Percentiles rank a stretch among this genome's conserved stretches.
phyloP scores from a whole-genome alignment of 495 filamentous ascomycete genomes.

The Patellaria atrata region DNA sequence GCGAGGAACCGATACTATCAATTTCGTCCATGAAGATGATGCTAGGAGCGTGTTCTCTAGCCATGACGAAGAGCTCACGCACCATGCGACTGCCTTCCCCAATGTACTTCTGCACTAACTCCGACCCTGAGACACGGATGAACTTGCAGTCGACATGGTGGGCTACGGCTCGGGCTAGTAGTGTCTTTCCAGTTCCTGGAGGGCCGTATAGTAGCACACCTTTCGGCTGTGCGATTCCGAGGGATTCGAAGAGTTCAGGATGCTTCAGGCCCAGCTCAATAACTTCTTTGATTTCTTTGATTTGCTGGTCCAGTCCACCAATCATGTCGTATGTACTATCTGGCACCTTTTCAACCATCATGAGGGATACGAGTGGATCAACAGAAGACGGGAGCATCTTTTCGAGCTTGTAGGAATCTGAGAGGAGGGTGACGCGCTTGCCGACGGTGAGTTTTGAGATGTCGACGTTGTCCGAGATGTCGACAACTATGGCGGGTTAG shows the following conservation, averaged over 20 bases:
- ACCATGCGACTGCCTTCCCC: conserved; percentile 98
- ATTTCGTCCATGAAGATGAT: conserved; percentile 99
- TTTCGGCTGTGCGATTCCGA: conserved; percentile 96
- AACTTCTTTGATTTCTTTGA: conserved; percentile 99
- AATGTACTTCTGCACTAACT: conserved; percentile 98
- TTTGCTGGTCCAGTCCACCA: conserved; percentile 94
- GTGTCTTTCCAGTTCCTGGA: conserved; percentile 92
- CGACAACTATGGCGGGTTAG: conserved; percentile 56
- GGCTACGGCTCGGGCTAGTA: conserved; percentile 87
- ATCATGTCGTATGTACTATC: conserved; percentile 99
- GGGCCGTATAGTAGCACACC: conserved; percentile 95
- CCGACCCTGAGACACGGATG: conserved; percentile 90
- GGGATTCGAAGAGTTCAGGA: conserved; percentile 94
- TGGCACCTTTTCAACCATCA: conserved; percentile 99
- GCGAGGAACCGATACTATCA: conserved; percentile 93
- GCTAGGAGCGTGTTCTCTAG: conserved; percentile 92
- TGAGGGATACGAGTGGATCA: conserved; percentile 96
- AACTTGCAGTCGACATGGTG: conserved; percentile 99
- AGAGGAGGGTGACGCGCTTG: conserved; percentile 92
- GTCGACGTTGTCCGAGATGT: conserved; percentile 89
- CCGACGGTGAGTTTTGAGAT: conserved; percentile 89
- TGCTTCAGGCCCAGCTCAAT: conserved; percentile 98
- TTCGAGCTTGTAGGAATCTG: conserved; percentile 93
- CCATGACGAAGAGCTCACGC: conserved; percentile 97
- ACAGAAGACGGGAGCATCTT: conserved; percentile 96